phyloP scores from a whole-genome alignment of 371 early-diverging fungal genomes.

The Lichtheimia ramosa region DNA sequence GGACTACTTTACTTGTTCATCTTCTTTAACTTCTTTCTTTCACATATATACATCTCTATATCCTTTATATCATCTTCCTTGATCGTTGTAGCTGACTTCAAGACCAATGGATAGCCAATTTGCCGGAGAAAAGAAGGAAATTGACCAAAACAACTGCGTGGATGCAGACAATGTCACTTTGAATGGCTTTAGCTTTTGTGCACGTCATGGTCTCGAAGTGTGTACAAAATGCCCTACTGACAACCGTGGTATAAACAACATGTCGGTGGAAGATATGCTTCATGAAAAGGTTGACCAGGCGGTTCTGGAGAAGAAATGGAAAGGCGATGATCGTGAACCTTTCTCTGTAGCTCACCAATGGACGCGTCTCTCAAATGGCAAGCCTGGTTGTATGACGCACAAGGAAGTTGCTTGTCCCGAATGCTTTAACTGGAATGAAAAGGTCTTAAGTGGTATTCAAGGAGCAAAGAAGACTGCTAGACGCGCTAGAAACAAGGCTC shows the following conservation, averaged over 20 bases:
- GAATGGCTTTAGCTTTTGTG: slow-evolving; percentile 38
- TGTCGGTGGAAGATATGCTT: slow-evolving; percentile 40
- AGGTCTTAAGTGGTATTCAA: slow-evolving; percentile 17
- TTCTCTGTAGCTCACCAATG: slow-evolving; percentile 40
- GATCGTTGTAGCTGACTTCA: no score
- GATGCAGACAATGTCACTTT: slow-evolving; percentile 37
- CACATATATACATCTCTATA: background rate
- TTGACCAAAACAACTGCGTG: slow-evolving; percentile 35
- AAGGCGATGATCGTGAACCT: slow-evolving; percentile 49
- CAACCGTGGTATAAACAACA: slow-evolving; percentile 40
- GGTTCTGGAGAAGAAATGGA: slow-evolving; percentile 42
- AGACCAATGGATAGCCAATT: slow-evolving; percentile 39
- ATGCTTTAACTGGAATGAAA: slow-evolving; percentile 50
- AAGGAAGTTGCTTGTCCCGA: slow-evolving; percentile 44
- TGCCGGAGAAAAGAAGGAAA: slow-evolving; percentile 20
- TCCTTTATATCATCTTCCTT: background rate
- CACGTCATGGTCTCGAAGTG: slow-evolving; percentile 45
- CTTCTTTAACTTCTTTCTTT: background rate
- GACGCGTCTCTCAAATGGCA: slow-evolving; percentile 38
- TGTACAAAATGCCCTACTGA: slow-evolving; percentile 49
- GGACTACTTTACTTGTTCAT: background rate
- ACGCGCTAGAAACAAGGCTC: slow-evolving; percentile 10
- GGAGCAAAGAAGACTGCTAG: slow-evolving; percentile 14
- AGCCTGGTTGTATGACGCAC: slow-evolving; percentile 46
- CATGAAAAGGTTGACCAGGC: slow-evolving; percentile 38